phyloP scores from a whole-genome alignment of 2,329 filamentous ascomycete genomes.

The Colletotrichum sp. region DNA sequence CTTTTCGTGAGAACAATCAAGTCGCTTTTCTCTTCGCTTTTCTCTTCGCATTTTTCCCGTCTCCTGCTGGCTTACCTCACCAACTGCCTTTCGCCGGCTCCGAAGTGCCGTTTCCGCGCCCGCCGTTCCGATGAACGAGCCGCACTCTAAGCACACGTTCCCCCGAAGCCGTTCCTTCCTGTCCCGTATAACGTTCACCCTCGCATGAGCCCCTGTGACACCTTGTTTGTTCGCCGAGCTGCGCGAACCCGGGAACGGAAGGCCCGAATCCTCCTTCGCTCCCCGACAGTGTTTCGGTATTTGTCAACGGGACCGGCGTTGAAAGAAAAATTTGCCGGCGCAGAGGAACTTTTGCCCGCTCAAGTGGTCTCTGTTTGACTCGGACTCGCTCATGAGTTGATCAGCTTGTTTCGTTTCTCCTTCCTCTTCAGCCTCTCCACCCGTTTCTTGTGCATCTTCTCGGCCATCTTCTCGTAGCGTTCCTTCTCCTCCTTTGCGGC shows the following conservation, averaged over 20 bases:
- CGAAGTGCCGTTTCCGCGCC: neutral
- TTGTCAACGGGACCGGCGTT: constrained; percentile 1
- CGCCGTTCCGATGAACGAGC: neutral
- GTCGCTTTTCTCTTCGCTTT: neutral
- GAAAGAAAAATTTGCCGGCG: neutral
- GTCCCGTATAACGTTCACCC: neutral
- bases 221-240: constrained; percentile 6
- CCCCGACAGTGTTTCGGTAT: constrained; percentile 5
- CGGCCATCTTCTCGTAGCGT: constrained; percentile 90
- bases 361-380: neutral
- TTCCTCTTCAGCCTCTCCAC: constrained; percentile 92
- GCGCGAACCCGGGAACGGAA: neutral
- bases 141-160: neutral
- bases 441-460: constrained; percentile 97
- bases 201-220: constrained; percentile 9
- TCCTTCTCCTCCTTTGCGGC: constrained; percentile 92
- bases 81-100: neutral
- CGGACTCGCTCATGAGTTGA: constrained; percentile 61
- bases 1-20: neutral
- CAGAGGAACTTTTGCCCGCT: neutral
- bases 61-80: neutral
- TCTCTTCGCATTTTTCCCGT: neutral
- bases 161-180: neutral
- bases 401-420: constrained; percentile 93
- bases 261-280: constrained; percentile 6